Conservation (phyloP, 257 asterid species). For the Ilex asprella region DNA sequence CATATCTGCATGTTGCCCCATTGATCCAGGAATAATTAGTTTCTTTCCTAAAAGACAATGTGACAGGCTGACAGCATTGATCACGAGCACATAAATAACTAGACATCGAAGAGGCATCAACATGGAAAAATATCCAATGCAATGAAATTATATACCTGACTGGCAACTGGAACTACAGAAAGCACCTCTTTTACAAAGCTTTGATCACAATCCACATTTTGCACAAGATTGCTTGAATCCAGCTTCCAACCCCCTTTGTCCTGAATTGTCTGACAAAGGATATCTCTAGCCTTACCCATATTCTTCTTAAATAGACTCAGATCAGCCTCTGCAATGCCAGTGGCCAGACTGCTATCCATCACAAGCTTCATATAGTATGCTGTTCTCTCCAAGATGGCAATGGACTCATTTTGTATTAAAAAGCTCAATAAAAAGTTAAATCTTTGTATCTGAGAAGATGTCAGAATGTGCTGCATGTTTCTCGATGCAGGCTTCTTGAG, state of each 20-base stretch:
- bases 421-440: conserved; percentile 40
- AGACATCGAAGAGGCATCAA: neutral
- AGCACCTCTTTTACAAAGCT: conserved; percentile 18
- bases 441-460: conserved; percentile 47
- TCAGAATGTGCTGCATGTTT: conserved; percentile 18
- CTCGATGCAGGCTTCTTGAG: conserved; percentile 47
- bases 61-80: too few species aligned
- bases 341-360: conserved; percentile 26
- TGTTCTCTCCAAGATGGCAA: conserved; percentile 47
- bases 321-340: conserved; percentile 37
- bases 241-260: conserved; percentile 17
- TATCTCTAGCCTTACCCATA: conserved; percentile 36
- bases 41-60: too few species aligned
- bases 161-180: conserved; percentile 13
- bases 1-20: neutral
- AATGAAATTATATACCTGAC: conserved; percentile 27
- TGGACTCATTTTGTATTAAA: conserved; percentile 49
- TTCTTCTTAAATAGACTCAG: conserved; percentile 31
- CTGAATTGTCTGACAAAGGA: conserved; percentile 23
- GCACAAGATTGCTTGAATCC: conserved; percentile 8
- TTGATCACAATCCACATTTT: conserved; percentile 15
- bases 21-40: too few species aligned
- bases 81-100: neutral
- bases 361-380: conserved; percentile 29
- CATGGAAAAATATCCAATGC: neutral